Evolutionary conservation across 768 basidiomycete genomes (phyloP).

Genomic region (Lactarius psammicola): DNA sequence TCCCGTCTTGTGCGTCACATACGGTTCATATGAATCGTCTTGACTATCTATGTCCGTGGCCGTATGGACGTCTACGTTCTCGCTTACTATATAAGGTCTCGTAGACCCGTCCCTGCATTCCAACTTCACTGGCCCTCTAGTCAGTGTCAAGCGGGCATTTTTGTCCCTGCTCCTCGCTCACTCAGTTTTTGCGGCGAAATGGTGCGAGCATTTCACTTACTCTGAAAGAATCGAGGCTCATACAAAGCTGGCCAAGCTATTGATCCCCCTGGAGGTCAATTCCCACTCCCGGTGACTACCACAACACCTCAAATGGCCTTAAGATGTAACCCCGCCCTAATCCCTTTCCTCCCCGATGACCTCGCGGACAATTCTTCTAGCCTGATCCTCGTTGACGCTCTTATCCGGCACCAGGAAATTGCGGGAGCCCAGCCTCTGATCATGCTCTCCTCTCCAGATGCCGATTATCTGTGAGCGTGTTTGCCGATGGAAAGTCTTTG

Average conservation of each 20-base stretch:
- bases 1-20: no score
- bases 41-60: no score
- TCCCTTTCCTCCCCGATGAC: slow-evolving; percentile 49
- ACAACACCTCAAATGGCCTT: slow-evolving; percentile 43
- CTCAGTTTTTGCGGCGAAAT: neutral
- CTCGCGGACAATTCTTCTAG: slow-evolving; percentile 20
- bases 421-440: slow-evolving; percentile 38
- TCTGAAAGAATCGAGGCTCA: neutral
- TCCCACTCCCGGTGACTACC: slow-evolving; percentile 39
- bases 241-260: slow-evolving; percentile 41
- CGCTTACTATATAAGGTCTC: neutral
- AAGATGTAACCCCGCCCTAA: slow-evolving; percentile 47
- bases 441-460: slow-evolving; percentile 21
- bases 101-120: neutral
- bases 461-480: slow-evolving; percentile 36
- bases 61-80: no score
- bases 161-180: neutral
- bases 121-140: neutral
- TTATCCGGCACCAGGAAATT: slow-evolving; percentile 39
- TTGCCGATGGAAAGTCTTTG: slow-evolving; percentile 30
- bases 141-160: neutral
- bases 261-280: slow-evolving; percentile 48
- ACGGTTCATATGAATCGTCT: no score
- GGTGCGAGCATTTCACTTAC: neutral
- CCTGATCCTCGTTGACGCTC: slow-evolving; percentile 41